Conservation (phyloP, 139 green algal genomes). For the Diplosphaera chodatii region DNA sequence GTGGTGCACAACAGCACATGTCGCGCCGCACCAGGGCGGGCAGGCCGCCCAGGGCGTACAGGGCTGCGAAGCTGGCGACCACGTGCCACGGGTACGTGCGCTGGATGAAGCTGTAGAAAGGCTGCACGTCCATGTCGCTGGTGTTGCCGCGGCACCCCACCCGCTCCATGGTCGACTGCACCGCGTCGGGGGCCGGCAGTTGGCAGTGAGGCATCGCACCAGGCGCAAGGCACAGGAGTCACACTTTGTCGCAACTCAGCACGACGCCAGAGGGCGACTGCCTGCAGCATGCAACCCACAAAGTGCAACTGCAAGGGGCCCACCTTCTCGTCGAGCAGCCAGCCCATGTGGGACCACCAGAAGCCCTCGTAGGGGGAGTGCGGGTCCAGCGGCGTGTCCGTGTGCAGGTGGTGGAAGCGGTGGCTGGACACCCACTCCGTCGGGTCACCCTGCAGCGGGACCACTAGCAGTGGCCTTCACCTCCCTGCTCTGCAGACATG, state of each 20-base stretch:
- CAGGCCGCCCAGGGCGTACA: conserved; percentile 84
- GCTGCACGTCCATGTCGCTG: conserved; percentile 76
- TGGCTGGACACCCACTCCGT: conserved; percentile 89
- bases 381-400: conserved; percentile 94
- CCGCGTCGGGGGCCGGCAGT: no score
- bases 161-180: conserved; percentile 68
- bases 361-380: conserved; percentile 98
- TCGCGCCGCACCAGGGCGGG: conserved; percentile 78
- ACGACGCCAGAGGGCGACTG: no score
- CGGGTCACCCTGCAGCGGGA: conserved; percentile 61
- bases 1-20: no score
- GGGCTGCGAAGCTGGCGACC: conserved; percentile 57
- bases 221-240: no score
- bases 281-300: no score
- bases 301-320: no score
- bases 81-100: conserved; percentile 88
- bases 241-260: no score
- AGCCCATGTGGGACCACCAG: conserved; percentile 96
- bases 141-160: conserved; percentile 76
- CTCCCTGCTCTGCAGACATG: no score
- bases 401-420: conserved; percentile 94
- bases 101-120: conserved; percentile 87
- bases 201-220: no score
- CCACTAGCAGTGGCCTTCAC: no score
- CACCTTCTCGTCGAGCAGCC: conserved; percentile 93